A percentile compares a stretch with the other conserved stretches of the same genome.
phyloP scores from a whole-genome alignment of 1,139 yeast genomes.

The Protomyces arabidopsidicola region DNA sequence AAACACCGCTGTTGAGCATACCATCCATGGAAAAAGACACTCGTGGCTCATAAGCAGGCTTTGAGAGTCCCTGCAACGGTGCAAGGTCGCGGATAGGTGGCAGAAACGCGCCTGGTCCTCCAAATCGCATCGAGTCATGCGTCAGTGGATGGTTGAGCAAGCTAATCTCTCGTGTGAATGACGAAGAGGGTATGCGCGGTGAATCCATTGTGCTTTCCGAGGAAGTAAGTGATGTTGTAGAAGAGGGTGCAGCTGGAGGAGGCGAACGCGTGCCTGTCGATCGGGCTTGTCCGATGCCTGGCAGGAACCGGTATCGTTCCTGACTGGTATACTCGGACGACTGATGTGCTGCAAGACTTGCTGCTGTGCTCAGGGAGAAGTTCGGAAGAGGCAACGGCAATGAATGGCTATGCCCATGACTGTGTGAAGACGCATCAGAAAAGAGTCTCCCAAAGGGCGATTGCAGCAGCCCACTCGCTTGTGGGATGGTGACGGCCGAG shows the following conservation, averaged over 20 bases:
- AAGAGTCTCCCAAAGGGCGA: conserved; percentile 8
- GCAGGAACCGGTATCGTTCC: background rate
- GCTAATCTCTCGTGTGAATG: background rate
- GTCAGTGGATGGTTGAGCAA: background rate
- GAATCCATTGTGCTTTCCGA: background rate
- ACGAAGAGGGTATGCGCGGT: background rate
- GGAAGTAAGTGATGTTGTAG: background rate
- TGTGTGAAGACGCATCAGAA: background rate
- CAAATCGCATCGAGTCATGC: background rate
- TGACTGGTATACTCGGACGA: background rate
- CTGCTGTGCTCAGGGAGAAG: background rate
- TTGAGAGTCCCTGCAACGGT: background rate
- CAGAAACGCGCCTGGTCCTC: background rate
- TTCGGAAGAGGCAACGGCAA: background rate
- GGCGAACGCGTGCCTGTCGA: background rate
- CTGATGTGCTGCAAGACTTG: background rate
- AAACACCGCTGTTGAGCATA: background rate
- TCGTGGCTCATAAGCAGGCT: background rate
- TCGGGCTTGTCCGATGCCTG: background rate
- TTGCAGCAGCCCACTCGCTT: conserved; percentile 3
- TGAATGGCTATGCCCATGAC: background rate
- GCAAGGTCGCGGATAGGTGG: background rate
- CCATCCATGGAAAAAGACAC: background rate
- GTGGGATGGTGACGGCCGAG: background rate
- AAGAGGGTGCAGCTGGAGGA: background rate